These are phyloP conservation scores for Pythium volutum DNA, from an alignment of 352 stramenopile species.

Conservation along the genomic window DNA sequence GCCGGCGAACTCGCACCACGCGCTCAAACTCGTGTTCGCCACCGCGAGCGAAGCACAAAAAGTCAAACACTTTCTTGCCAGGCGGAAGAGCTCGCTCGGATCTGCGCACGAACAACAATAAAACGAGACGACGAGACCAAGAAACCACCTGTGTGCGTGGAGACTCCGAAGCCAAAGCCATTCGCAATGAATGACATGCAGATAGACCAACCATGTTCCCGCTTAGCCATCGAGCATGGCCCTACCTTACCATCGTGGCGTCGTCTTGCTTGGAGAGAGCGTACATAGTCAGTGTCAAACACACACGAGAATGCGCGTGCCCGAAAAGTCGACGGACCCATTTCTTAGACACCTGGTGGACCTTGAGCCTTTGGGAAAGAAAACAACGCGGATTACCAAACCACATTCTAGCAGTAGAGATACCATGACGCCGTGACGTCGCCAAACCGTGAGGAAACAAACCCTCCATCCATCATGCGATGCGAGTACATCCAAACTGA, in stretches of 20 bases:
- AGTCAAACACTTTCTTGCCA: constrained; percentile 41
- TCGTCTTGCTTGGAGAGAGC: neutral
- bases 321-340: neutral
- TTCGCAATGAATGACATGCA: constrained; percentile 2
- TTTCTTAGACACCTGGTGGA: constrained; percentile 58
- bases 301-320: neutral
- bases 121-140: neutral
- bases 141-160: neutral
- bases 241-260: constrained; percentile 10
- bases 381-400: constrained; percentile 33
- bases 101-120: constrained; percentile 2
- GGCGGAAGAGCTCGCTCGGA: constrained; percentile 3
- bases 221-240: constrained; percentile 1
- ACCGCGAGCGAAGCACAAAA: constrained; percentile 37
- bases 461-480: constrained; percentile 16
- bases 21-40: constrained; percentile 50
- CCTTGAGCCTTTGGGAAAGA: constrained; percentile 49
- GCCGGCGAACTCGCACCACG: constrained; percentile 55
- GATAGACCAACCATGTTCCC: constrained; percentile 19
- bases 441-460: constrained; percentile 28
- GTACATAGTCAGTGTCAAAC: neutral
- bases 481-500: neutral
- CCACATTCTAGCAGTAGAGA: constrained; percentile 25
- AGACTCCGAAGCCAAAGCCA: neutral
- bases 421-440: constrained; percentile 32